Base-by-base conservation (phyloP, 139 green algal genomes). In the Eudorina sp. region DNA sequence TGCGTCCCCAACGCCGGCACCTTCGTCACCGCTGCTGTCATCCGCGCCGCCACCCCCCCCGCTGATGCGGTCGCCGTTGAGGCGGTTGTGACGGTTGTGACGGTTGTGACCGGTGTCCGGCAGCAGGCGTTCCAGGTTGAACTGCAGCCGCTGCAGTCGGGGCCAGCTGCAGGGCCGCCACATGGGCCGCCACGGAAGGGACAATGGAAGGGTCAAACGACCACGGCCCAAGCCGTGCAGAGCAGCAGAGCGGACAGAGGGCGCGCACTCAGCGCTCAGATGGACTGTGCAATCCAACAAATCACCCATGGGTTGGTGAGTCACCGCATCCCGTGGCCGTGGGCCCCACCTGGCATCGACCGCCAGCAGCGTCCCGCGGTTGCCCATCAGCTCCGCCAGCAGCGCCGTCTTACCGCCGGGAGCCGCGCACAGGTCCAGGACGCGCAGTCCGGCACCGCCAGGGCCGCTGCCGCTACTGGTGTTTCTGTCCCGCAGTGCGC, bases 341-440 rank as follows among this genome's bases (percentile, higher is more conserved):
- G n/a, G n/a, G 9, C 48, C 40, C 48, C 66, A 72, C 83, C 83
- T 81, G 0, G 68, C 13, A 41, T 88, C 83, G 31, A 88, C 68
- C 46, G 83, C 83, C 66, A 81, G 36, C 43, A 88, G 53, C 23
- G 29, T 81, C 0, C 64, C 66, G 31, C 46, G 9, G 64, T 73
- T 73, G 48, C 36, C 64, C 86, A 90, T 86, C 40, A 85, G 60
- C 43, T 79, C 77, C 7, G 69, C 88, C 55, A 88, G 40, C 70
- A 91, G 72, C 8, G 80, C 84, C 53, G 88, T 84, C 46, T 91
- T 91, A 43, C 88, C 79, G 40, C 88, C 88, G 7, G 80, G 88
- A 2, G 88, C 88, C 1, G 80, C 88, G 16, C 88, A 91, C 79
- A 88, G 43, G 69, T 91, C 87, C 29, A 91, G 68, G 66, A 91